These are phyloP conservation scores for Exophiala bonariae DNA, from an alignment of 2,329 filamentous ascomycete species.

Conservation along the genomic window DNA sequence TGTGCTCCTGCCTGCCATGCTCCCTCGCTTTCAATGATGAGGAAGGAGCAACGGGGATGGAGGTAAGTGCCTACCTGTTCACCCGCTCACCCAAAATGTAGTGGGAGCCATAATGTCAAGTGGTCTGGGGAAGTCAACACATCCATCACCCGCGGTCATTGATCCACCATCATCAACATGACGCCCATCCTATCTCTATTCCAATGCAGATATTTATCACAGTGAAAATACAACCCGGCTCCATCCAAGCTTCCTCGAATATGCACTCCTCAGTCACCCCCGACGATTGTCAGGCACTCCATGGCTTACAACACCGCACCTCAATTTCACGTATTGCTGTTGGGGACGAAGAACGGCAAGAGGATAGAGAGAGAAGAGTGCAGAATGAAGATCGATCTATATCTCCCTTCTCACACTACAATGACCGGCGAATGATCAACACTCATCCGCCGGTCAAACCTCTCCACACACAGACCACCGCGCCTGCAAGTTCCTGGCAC, in stretches of 20 bases:
- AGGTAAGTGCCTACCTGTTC: too few species aligned
- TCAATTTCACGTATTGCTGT: neutral
- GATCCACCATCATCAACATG: too few species aligned
- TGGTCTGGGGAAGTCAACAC: too few species aligned
- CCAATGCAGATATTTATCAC: slow-evolving; percentile 11
- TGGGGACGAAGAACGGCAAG: neutral
- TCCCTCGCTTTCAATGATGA: too few species aligned
- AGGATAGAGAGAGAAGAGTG: neutral
- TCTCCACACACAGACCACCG: too few species aligned
- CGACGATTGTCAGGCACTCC: slow-evolving; percentile 4
- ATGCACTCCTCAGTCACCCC: neutral
- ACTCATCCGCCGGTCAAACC: neutral
- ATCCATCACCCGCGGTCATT: too few species aligned
- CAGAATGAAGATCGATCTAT: neutral
- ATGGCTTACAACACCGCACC: slow-evolving; percentile 1
- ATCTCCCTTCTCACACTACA: slow-evolving; percentile 1
- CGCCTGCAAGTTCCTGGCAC: too few species aligned
- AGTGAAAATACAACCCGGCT: slow-evolving; percentile 2
- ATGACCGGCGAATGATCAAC: neutral
- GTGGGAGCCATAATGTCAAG: too few species aligned
- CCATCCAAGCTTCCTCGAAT: slow-evolving; percentile 4
- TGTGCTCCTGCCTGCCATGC: too few species aligned
- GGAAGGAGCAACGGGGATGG: too few species aligned
- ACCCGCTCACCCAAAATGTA: too few species aligned
- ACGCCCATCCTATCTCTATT: too few species aligned